phyloP scores from a whole-genome alignment of 2,329 filamentous ascomycete genomes.

The Epicoccum nigrum region DNA sequence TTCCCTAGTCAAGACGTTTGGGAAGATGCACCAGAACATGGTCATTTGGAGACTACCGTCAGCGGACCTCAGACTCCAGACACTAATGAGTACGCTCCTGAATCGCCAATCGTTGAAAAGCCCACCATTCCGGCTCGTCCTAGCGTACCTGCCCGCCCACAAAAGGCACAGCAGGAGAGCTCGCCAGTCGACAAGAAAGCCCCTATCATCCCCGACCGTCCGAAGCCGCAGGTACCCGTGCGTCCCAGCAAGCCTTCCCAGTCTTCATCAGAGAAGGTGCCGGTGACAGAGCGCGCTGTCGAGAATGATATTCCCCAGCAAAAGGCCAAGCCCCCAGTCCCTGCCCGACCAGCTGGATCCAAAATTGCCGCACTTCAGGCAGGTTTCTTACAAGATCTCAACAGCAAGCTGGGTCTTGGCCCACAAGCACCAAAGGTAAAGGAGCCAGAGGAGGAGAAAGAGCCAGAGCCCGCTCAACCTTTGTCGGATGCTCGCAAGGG shows the following conservation, averaged over 20 bases:
- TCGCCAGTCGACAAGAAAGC: slow-evolving; percentile 59
- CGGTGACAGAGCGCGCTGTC: slow-evolving; percentile 29
- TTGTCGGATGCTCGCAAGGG: slow-evolving; percentile 88
- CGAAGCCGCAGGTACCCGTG: slow-evolving; percentile 68
- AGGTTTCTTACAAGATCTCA: slow-evolving; percentile 90
- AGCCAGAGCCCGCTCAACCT: slow-evolving; percentile 74
- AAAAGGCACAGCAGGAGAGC: slow-evolving; percentile 37
- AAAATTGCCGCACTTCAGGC: slow-evolving; percentile 93
- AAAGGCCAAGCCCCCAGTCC: slow-evolving; percentile 84
- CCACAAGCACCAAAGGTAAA: slow-evolving; percentile 81
- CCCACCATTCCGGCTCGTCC: slow-evolving; percentile 39
- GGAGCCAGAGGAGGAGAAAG: slow-evolving; percentile 64
- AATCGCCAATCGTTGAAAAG: slow-evolving; percentile 39
- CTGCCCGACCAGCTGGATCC: slow-evolving; percentile 75
- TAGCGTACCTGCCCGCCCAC: slow-evolving; percentile 43
- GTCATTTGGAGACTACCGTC: slow-evolving; percentile 78
- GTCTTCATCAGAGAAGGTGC: slow-evolving; percentile 49
- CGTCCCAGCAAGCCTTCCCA: slow-evolving; percentile 61
- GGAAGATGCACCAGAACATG: slow-evolving; percentile 90
- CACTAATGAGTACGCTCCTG: slow-evolving; percentile 48
- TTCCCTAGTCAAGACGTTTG: slow-evolving; percentile 94
- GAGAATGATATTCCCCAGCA: slow-evolving; percentile 50
- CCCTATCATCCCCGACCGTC: slow-evolving; percentile 61
- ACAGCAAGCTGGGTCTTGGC: slow-evolving; percentile 84
- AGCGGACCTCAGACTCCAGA: slow-evolving; percentile 58